Conservation (phyloP, 768 basidiomycete species). For the Russula abietina region DNA sequence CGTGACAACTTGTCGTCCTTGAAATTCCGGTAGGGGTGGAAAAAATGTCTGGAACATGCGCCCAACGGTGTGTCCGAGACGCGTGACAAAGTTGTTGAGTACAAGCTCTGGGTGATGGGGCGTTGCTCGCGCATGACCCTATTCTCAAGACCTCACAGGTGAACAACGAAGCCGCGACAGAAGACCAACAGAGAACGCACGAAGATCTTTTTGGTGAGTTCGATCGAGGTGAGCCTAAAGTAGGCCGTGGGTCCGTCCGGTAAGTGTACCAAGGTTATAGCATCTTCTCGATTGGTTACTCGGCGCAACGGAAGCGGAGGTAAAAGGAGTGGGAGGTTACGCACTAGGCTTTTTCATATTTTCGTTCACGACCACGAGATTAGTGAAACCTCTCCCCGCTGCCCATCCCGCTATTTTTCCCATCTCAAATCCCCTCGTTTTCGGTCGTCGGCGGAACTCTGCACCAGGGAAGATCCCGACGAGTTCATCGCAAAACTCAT, state of each 20-base stretch:
- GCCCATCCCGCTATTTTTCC: constrained; percentile 93
- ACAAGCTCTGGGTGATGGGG: constrained; percentile 93
- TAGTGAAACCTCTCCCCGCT: constrained; percentile 78
- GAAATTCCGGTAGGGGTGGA: constrained; percentile 90
- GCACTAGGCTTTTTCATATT: constrained; percentile 86
- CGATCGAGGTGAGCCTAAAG: constrained; percentile 87
- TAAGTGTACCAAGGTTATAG: constrained; percentile 85
- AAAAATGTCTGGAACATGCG: constrained; percentile 95
- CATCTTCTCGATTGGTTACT: constrained; percentile 48
- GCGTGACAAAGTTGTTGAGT: constrained; percentile 89
- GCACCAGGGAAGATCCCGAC: constrained; percentile 87
- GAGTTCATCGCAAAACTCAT: constrained; percentile 89
- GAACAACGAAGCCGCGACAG: background rate
- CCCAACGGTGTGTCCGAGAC: constrained; percentile 88
- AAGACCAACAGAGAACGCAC: constrained; percentile 39
- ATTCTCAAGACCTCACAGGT: background rate
- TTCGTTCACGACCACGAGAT: constrained; percentile 90
- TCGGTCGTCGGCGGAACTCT: constrained; percentile 80
- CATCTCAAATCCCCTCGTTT: constrained; percentile 85
- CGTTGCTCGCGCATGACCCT: constrained; percentile 92
- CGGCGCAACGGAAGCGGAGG: constrained; percentile 12
- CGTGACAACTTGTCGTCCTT: constrained; percentile 94
- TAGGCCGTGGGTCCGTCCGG: constrained; percentile 92
- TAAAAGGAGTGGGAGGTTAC: background rate
- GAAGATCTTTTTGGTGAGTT: constrained; percentile 80